Conservation (phyloP, 2,329 filamentous ascomycete species). For the Zarea fungicola region DNA sequence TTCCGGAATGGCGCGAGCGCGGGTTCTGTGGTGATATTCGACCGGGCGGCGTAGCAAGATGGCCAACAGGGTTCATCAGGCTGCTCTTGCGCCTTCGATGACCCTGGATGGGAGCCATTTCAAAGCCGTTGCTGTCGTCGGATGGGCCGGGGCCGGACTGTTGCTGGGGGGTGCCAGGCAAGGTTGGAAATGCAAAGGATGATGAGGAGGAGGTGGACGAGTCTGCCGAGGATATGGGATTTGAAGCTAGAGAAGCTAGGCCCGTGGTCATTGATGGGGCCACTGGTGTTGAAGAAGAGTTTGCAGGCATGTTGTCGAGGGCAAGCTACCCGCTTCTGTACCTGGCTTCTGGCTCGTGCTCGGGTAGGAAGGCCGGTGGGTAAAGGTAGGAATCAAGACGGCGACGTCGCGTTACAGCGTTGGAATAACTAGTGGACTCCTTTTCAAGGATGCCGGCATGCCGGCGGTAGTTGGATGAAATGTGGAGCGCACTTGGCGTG, state of each 20-base stretch:
- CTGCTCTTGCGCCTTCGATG: slow-evolving; percentile 54
- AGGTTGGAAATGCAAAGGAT: slow-evolving; percentile 5
- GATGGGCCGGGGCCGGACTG: neutral
- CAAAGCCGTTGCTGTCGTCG: slow-evolving; percentile 33
- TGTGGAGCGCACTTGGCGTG: slow-evolving; percentile 3
- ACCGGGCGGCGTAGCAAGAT: slow-evolving; percentile 22
- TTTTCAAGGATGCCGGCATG: neutral
- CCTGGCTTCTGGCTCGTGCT: neutral
- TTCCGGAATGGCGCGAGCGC: slow-evolving; percentile 15
- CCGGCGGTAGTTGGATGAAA: slow-evolving; percentile 6
- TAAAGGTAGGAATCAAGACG: slow-evolving; percentile 2
- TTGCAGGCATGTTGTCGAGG: slow-evolving; percentile 4
- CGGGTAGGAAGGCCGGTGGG: neutral
- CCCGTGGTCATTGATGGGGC: slow-evolving; percentile 2
- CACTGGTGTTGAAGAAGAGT: neutral
- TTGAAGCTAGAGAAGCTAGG: neutral
- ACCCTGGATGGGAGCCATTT: slow-evolving; percentile 51
- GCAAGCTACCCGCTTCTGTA: neutral
- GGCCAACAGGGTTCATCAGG: slow-evolving; percentile 37
- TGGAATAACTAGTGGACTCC: neutral
- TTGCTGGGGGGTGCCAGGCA: slow-evolving; percentile 4
- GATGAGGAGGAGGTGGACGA: slow-evolving; percentile 3
- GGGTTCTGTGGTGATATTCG: slow-evolving; percentile 20
- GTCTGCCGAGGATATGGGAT: neutral
- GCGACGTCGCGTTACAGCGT: neutral